phyloP scores from a whole-genome alignment of 345 rosid genomes.

The Viola odorata region DNA sequence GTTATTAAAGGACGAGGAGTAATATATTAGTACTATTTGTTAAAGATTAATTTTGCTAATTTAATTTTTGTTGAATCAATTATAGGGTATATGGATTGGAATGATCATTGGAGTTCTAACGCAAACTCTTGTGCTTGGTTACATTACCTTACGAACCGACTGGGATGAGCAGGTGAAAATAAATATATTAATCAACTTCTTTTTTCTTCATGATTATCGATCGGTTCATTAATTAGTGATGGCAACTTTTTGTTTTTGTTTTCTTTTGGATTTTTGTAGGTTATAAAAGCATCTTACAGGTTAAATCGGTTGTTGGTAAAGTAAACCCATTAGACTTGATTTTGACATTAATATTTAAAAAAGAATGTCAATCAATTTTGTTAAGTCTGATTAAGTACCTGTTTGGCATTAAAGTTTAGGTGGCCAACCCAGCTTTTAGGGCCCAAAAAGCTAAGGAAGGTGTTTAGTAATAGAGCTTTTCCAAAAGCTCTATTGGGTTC shows the following conservation, averaged over 20 bases:
- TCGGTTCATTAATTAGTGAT: not conserved
- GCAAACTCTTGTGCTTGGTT: slow-evolving; percentile 17
- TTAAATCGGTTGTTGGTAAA: not conserved
- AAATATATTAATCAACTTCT: too few relatives aligned
- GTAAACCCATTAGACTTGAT: too few relatives aligned
- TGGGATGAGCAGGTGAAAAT: slow-evolving; percentile 29
- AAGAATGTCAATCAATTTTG: too few relatives aligned
- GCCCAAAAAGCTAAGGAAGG: too few relatives aligned
- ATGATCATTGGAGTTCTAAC: slow-evolving; percentile 12
- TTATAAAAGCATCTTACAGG: slow-evolving; percentile 2
- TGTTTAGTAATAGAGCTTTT: too few relatives aligned
- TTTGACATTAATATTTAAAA: too few relatives aligned
- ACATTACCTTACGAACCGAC: slow-evolving; percentile 15
- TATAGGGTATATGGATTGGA: slow-evolving; percentile 23
- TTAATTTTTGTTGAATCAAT: not conserved
- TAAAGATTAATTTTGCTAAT: too few relatives aligned
- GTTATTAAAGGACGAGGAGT: not conserved
- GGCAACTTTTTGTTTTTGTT: not conserved
- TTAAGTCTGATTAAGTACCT: too few relatives aligned
- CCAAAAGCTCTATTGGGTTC: too few relatives aligned
- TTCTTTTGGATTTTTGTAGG: not conserved
- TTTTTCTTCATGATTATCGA: not conserved
- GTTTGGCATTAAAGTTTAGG: too few relatives aligned
- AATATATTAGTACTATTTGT: not conserved
- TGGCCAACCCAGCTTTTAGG: too few relatives aligned